Evolutionary conservation across 2,329 filamentous ascomycete species (phyloP).

Genomic region (Amauroascus niger): DNA sequence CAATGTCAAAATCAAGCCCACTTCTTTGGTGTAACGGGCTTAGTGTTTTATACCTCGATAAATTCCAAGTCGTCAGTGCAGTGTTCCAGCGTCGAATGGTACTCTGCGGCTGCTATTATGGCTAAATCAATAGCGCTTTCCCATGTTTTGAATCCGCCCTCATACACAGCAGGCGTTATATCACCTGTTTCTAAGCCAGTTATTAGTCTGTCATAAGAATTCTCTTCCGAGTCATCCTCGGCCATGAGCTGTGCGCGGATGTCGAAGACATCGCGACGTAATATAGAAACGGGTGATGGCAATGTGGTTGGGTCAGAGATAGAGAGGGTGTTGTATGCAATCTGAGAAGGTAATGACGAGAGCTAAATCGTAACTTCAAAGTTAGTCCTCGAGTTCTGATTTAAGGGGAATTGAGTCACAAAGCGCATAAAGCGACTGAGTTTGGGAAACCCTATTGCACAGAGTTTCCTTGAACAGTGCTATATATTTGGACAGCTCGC

Average conservation of each 20-base stretch:
- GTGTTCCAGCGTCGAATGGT: not conserved
- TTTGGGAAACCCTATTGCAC: no score
- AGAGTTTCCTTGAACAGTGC: not conserved
- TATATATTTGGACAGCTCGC: no score
- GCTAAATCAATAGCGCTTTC: slow-evolving; percentile 44
- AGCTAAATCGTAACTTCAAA: slow-evolving; percentile 36
- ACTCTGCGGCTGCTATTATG: slow-evolving; percentile 23
- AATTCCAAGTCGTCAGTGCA: slow-evolving; percentile 33
- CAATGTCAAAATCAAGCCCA: not conserved
- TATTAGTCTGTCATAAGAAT: slow-evolving; percentile 37
- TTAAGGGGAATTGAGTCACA: not conserved
- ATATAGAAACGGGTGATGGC: slow-evolving; percentile 29
- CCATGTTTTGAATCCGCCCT: slow-evolving; percentile 61
- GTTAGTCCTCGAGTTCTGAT: not conserved
- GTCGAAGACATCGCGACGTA: slow-evolving; percentile 54
- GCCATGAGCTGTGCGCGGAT: slow-evolving; percentile 55
- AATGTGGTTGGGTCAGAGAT: slow-evolving; percentile 25
- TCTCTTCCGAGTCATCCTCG: slow-evolving; percentile 39
- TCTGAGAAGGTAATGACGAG: slow-evolving; percentile 47
- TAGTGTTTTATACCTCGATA: slow-evolving; percentile 26
- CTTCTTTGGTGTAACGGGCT: not conserved
- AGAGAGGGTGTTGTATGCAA: slow-evolving; percentile 48
- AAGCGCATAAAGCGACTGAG: no score
- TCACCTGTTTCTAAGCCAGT: slow-evolving; percentile 47
- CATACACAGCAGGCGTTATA: slow-evolving; percentile 52